A percentile compares a stretch with the other conserved stretches of the same genome.
These are phyloP conservation scores for Funneliformis caledonium DNA, from an alignment of 371 early-diverging fungal species.

Conservation along the genomic window DNA sequence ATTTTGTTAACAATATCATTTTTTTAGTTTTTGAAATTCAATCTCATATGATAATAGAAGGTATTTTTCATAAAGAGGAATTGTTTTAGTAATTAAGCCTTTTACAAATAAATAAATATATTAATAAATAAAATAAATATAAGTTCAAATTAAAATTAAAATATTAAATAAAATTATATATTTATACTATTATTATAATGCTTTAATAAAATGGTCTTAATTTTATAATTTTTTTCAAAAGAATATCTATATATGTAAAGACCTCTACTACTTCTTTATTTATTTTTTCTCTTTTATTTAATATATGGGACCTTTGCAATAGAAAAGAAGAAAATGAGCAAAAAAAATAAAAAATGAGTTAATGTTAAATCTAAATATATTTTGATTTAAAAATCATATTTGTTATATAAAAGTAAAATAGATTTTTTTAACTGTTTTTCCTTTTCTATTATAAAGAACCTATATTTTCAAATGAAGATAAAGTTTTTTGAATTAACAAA, in stretches of 20 bases:
- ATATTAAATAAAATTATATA: not conserved
- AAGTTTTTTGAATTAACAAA: no score
- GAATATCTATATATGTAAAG: not conserved
- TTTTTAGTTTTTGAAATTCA: not conserved
- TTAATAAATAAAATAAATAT: not conserved
- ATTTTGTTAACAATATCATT: not conserved
- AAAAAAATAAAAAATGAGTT: no score
- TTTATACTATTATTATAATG: not conserved
- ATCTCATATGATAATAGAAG: not conserved
- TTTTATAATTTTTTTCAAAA: not conserved
- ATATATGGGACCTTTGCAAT: no score
- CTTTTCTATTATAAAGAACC: no score
- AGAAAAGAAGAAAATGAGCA: no score
- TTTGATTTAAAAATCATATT: no score
- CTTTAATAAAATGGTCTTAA: conserved; percentile 4
- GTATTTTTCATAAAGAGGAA: not conserved
- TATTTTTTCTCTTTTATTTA: not conserved
- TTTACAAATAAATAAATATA: not conserved
- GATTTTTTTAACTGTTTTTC: no score
- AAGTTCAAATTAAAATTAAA: not conserved
- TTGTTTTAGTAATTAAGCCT: not conserved
- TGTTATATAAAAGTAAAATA: no score
- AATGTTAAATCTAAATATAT: no score
- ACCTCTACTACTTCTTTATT: not conserved
- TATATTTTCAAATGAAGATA: no score